Conservation (phyloP, 164 flowering plant genomes). For the Sextonia rubra region DNA sequence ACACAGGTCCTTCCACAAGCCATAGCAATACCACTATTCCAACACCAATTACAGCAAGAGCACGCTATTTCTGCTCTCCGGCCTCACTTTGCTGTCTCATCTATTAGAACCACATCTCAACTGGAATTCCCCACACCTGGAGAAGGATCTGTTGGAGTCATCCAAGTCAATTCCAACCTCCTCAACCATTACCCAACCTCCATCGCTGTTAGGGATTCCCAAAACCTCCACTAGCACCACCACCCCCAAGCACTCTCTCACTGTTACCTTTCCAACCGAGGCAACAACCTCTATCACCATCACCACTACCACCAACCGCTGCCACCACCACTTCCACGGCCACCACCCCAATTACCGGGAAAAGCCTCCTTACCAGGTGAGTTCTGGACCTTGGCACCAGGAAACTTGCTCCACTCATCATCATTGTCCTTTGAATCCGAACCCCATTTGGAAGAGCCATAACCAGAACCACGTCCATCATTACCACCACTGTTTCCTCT, state of each 20-base stretch:
- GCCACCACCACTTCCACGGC: not conserved
- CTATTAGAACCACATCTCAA: not conserved
- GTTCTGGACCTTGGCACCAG: slow-evolving; percentile 47
- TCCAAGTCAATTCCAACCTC: no score
- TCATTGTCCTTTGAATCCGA: slow-evolving; percentile 41
- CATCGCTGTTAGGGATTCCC: no score
- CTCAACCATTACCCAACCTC: no score
- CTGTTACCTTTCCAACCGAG: not conserved
- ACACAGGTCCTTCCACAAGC: no score
- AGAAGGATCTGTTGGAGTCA: no score
- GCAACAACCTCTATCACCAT: not conserved
- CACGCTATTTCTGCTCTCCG: not conserved
- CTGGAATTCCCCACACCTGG: not conserved
- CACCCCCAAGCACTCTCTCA: not conserved
- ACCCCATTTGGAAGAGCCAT: slow-evolving; percentile 52
- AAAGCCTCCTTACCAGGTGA: slow-evolving; percentile 69
- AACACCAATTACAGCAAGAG: not conserved
- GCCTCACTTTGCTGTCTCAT: not conserved
- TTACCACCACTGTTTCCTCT: slow-evolving; percentile 28
- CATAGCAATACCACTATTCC: not conserved
- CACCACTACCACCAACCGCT: not conserved
- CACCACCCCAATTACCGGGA: slow-evolving; percentile 35
- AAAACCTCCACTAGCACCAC: no score
- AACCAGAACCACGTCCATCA: slow-evolving; percentile 43
- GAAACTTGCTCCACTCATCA: slow-evolving; percentile 51